phyloP scores from a whole-genome alignment of 768 basidiomycete species.

The Amanita inopinata region DNA sequence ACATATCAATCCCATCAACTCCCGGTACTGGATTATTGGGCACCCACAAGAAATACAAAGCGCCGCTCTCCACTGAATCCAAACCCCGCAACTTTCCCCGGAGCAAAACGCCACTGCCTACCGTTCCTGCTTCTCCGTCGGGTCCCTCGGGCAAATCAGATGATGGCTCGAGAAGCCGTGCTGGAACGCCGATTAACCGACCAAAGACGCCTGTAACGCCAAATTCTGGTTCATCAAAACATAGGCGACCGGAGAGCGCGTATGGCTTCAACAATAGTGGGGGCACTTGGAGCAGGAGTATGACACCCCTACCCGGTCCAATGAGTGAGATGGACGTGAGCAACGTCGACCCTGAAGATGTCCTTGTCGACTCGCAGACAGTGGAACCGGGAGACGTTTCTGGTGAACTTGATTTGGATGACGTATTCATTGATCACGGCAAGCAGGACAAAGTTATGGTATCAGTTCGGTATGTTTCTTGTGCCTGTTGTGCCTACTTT shows the following conservation, averaged over 20 bases:
- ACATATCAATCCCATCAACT: conserved; percentile 1
- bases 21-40: background rate
- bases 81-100: conserved; percentile 13
- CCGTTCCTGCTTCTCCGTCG: conserved; percentile 47
- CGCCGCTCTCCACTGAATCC: conserved; percentile 41
- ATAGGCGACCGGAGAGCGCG: conserved; percentile 5
- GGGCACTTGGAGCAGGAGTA: conserved; percentile 24
- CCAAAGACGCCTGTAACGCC: conserved; percentile 50
- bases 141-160: conserved; percentile 19
- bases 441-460: conserved; percentile 82
- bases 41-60: conserved; percentile 61
- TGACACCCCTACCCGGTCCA: conserved; percentile 38
- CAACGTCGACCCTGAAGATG: conserved; percentile 65
- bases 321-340: conserved; percentile 70
- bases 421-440: conserved; percentile 35
- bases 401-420: conserved; percentile 51
- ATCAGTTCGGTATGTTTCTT: conserved; percentile 53
- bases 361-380: conserved; percentile 63
- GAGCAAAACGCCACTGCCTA: conserved; percentile 26
- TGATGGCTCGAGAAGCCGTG: conserved; percentile 9
- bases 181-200: conserved; percentile 21
- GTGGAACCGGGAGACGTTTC: conserved; percentile 63
- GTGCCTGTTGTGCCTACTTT: conserved; percentile 4
- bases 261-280: background rate
- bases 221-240: conserved; percentile 6